Conservation (phyloP, 768 basidiomycete species). For the Serendipita sp. region DNA sequence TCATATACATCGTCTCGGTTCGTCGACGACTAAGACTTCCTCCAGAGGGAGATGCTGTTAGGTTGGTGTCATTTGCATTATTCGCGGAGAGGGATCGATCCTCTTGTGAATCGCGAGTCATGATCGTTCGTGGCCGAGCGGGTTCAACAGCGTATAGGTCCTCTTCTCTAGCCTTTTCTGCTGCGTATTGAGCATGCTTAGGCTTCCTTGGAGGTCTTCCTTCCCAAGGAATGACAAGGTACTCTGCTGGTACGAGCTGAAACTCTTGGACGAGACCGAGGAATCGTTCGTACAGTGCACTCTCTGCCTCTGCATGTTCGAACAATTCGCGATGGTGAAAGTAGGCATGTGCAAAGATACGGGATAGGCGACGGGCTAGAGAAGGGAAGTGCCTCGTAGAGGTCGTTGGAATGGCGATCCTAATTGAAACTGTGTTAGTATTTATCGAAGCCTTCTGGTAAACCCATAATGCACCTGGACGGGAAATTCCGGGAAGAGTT, state of each 20-base stretch:
- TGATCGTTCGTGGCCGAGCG: neutral
- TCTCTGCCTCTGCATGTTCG: constrained; percentile 80
- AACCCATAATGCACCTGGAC: constrained; percentile 41
- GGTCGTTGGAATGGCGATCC: constrained; percentile 62
- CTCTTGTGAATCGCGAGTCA: neutral
- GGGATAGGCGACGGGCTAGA: constrained; percentile 75
- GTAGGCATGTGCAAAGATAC: constrained; percentile 94
- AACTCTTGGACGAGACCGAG: constrained; percentile 65
- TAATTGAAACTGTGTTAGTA: constrained; percentile 17
- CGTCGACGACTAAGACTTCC: neutral
- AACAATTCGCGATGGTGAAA: constrained; percentile 87
- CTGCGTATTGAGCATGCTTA: neutral
- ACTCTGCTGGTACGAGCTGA: constrained; percentile 65
- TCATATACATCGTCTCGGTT: constrained; percentile 1
- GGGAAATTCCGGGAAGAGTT: constrained; percentile 87
- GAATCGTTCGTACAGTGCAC: constrained; percentile 79
- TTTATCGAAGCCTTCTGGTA: constrained; percentile 4
- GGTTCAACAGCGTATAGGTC: neutral
- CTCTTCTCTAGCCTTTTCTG: neutral
- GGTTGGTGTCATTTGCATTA: neutral
- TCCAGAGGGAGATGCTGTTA: constrained; percentile 1
- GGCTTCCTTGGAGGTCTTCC: neutral
- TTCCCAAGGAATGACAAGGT: constrained; percentile 44
- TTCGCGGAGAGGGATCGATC: neutral
- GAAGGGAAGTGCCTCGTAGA: constrained; percentile 82